Evolutionary conservation across 768 basidiomycete genomes (phyloP), one percentile per base, ranked within the genome.

Genomic region (Suillus occidentalis): DNA sequence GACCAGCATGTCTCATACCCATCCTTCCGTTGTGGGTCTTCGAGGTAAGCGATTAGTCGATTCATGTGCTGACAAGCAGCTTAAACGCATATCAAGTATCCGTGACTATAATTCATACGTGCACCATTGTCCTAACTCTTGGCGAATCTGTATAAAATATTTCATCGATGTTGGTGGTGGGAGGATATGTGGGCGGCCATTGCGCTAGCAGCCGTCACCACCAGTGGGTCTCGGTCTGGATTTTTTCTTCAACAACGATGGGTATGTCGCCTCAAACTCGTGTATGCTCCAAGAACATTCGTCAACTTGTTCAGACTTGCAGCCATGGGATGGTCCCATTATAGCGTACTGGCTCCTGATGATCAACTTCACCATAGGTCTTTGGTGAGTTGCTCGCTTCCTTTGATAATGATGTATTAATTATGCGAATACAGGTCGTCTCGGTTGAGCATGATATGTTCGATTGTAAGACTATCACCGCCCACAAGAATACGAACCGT

Each of bases 371-470:
- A 66, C 58, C 10, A 34, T 60, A 39, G 59, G 65, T 18, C 63
- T 66, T 43, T 66, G 65, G 65, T 65, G 34, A 36, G 65, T 63
- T 49, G 31, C 9, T 28, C n/a, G 7, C 45, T 49, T 49, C 45
- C 9, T 47, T 20, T 31, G 6, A 61, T 13, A 25, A n/a, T 13
- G n/a, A 6, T 4, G 16, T 39, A 45, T 25, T 22, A 18, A 25
- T 25, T 25, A 39, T n/a, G 22, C 39, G 34, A 37, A 49, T 12
- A 3, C 49, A 65, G 65, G 65, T 52, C 63, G 12, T 16, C 65
- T 45, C 65, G 58, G 31, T 40, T 66, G 40, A 64, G 65, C 20
- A 52, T 66, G n/a, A 18, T 66, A n/a, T 64, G 40, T 50, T 66
- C 63, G 6, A 60, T 66, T 40, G 16, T 66, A 47, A 57, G 63